A percentile compares a stretch with the other conserved stretches of the same genome.
Evolutionary conservation across 164 flowering plant species (phyloP).

Genomic region (Tinospora cordifolia): DNA sequence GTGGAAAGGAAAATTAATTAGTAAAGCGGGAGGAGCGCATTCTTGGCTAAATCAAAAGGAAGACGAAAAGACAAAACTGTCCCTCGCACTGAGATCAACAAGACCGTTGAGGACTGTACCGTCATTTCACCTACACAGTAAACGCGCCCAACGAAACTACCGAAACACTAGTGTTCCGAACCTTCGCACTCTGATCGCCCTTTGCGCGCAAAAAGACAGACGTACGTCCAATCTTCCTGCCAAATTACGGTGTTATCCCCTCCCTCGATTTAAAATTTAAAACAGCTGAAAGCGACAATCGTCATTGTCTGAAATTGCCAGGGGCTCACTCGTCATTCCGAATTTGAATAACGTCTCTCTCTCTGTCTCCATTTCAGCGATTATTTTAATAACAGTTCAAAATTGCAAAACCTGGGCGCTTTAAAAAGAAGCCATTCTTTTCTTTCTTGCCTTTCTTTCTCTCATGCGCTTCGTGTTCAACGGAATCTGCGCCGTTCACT

Average conservation of each 20-base stretch:
- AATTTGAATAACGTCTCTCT: conserved; percentile 4
- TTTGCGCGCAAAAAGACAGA: conserved; percentile 14
- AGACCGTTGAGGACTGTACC: conserved; percentile 21
- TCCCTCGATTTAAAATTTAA: conserved; percentile 11
- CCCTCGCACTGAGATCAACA: conserved; percentile 11
- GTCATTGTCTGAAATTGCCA: not conserved
- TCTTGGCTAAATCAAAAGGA: not conserved
- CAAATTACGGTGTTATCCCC: conserved; percentile 16
- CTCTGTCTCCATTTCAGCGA: not conserved
- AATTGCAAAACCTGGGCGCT: not conserved
- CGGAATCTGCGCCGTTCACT: conserved; percentile 22
- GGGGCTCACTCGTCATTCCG: conserved; percentile 16
- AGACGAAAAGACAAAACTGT: not conserved
- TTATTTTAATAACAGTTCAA: conserved; percentile 11
- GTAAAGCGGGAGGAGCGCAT: conserved; percentile 12
- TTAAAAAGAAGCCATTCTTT: not conserved
- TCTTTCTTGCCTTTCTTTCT: conserved; percentile 5
- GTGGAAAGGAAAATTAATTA: not conserved
- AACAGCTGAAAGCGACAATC: not conserved
- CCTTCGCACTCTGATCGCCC: not conserved
- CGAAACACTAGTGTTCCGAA: conserved; percentile 19
- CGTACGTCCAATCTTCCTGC: not conserved
- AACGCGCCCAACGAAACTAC: conserved; percentile 13
- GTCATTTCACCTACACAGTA: conserved; percentile 12
- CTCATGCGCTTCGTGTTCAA: conserved; percentile 17